Percentiles rank a stretch among this genome's conserved stretches.
Evolutionary conservation across 2,329 filamentous ascomycete species (phyloP).

Genomic region (Aschersonia sp.): DNA sequence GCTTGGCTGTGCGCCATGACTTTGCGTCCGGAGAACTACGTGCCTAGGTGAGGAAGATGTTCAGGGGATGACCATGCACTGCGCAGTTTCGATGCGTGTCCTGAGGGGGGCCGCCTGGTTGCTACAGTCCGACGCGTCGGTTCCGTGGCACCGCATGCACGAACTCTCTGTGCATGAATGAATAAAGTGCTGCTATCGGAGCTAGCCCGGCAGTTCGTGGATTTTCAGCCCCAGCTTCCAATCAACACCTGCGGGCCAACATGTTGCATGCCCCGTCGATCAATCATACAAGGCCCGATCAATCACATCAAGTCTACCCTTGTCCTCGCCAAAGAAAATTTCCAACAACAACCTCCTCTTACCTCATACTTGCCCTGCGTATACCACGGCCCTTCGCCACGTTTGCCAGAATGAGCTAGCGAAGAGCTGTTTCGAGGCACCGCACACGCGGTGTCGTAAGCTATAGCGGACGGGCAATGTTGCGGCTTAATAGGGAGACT

Average conservation of each 20-base stretch:
- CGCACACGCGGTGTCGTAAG: too few relatives aligned
- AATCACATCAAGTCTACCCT: too few relatives aligned
- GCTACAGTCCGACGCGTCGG: background rate
- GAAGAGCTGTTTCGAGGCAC: background rate
- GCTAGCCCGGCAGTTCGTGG: background rate
- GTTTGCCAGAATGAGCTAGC: background rate
- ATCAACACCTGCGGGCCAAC: background rate
- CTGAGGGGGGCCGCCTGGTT: too few relatives aligned
- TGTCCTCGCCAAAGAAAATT: too few relatives aligned
- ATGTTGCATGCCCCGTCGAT: too few relatives aligned
- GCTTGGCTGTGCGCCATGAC: too few relatives aligned
- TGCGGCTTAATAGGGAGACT: too few relatives aligned
- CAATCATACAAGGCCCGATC: too few relatives aligned
- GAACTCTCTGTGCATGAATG: background rate
- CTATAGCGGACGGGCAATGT: too few relatives aligned
- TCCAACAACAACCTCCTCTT: background rate
- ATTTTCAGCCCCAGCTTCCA: background rate
- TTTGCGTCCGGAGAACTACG: too few relatives aligned
- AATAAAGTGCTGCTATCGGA: background rate
- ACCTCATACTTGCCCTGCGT: background rate
- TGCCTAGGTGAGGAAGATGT: background rate
- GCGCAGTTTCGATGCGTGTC: background rate
- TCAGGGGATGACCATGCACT: background rate
- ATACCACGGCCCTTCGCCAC: background rate
- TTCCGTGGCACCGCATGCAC: background rate